Conservation (phyloP, 179 eudicot genomes). For the Beta lomatogona region DNA sequence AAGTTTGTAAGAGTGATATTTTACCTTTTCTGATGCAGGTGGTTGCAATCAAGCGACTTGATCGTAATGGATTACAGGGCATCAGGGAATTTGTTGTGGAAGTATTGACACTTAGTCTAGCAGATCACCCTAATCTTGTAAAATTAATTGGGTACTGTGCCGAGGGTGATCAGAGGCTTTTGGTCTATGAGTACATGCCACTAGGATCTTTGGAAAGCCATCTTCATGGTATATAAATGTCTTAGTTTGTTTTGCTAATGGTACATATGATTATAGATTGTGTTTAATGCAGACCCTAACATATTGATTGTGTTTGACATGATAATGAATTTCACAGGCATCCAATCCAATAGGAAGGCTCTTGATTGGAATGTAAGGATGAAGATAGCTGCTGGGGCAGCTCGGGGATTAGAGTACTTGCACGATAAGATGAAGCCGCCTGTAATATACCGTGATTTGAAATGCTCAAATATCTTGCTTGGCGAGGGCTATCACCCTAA, state of each 20-base stretch:
- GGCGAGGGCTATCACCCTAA: constrained; percentile 69
- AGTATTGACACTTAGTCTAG: constrained; percentile 52
- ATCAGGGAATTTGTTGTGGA: constrained; percentile 58
- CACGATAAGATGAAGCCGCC: constrained; percentile 76
- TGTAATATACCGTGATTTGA: constrained; percentile 76
- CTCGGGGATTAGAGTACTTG: constrained; percentile 74
- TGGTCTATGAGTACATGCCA: constrained; percentile 60
- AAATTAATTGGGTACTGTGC: constrained; percentile 56
- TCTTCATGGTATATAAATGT: constrained; percentile 40
- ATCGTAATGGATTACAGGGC: constrained; percentile 58
- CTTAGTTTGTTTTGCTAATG: not conserved
- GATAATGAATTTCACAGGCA: constrained; percentile 32
- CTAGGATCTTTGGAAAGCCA: constrained; percentile 56
- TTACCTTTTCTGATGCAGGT: constrained; percentile 29
- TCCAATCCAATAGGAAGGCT: constrained; percentile 35
- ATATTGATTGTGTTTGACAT: not conserved
- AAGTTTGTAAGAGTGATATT: not conserved
- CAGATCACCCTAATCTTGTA: constrained; percentile 59
- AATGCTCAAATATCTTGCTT: constrained; percentile 76
- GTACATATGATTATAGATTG: no score
- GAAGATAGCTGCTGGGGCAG: constrained; percentile 89
- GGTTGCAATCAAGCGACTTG: constrained; percentile 59
- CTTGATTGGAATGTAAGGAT: constrained; percentile 80
- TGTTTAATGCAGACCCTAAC: not conserved
- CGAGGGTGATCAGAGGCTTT: constrained; percentile 51